Conservation (phyloP, 2,329 filamentous ascomycete species). For the Venturia pyrina region DNA sequence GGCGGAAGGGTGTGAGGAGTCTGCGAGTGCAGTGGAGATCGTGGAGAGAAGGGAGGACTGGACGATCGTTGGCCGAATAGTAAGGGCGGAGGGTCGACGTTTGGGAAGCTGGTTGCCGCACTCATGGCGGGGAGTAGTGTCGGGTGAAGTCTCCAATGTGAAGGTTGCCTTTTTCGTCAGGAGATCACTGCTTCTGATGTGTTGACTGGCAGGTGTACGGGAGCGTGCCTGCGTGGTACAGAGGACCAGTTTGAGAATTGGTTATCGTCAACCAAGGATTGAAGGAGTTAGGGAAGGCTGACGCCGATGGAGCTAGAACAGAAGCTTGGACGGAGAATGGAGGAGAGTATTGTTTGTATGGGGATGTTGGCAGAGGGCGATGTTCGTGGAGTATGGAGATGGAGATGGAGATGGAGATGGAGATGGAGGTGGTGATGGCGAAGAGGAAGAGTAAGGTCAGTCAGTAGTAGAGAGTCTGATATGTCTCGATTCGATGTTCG, state of each 20-base stretch:
- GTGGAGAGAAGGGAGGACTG: slow-evolving; percentile 19
- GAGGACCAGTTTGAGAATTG: neutral
- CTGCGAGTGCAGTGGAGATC: slow-evolving; percentile 10
- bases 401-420: too few species aligned
- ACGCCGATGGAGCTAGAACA: neutral
- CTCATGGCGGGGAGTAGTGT: slow-evolving; percentile 26
- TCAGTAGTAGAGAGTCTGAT: too few species aligned
- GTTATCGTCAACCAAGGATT: neutral
- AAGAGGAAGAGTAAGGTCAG: too few species aligned
- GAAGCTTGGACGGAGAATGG: neutral
- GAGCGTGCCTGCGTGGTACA: neutral
- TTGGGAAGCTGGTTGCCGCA: slow-evolving; percentile 22
- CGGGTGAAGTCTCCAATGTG: neutral
- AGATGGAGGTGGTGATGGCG: too few species aligned
- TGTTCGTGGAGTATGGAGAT: too few species aligned
- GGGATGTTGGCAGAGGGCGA: neutral
- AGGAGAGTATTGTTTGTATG: too few species aligned
- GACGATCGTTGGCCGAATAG: slow-evolving; percentile 25
- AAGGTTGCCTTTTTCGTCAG: neutral
- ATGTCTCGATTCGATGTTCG: neutral
- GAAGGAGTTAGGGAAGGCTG: slow-evolving; percentile 1
- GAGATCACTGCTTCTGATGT: neutral
- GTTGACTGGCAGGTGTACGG: slow-evolving; percentile 14
- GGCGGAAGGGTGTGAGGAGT: slow-evolving; percentile 8
- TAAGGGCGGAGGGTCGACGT: slow-evolving; percentile 26